Evolutionary conservation across 1,284 basidiomycete genomes (phyloP), one percentile per base, ranked within the genome.

Genomic region (Heterobasidion occidentale): DNA sequence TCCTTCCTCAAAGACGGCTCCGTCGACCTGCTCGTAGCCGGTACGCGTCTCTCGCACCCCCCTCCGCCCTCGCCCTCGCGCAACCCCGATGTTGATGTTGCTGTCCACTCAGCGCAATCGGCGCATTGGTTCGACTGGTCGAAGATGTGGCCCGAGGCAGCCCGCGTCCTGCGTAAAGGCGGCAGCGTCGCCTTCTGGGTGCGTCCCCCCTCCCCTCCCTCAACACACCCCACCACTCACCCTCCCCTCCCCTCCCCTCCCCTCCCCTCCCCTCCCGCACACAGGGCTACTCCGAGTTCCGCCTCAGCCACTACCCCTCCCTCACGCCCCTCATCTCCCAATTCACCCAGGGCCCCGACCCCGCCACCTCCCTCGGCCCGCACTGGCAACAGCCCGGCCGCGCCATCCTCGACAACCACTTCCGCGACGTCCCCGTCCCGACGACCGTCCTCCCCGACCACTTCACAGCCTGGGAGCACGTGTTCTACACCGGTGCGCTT

Each of bases 51-150:
- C n/a, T n/a, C n/a, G n/a, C n/a, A n/a, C n/a, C n/a, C n/a, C n/a
- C n/a, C n/a, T n/a, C n/a, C n/a, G n/a, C n/a, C n/a, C n/a, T n/a
- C n/a, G n/a, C n/a, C n/a, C n/a, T n/a, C n/a, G n/a, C n/a, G n/a
- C n/a, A n/a, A n/a, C n/a, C n/a, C n/a, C n/a, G n/a, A n/a, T n/a
- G n/a, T n/a, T n/a, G n/a, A n/a, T n/a, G n/a, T n/a, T n/a, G n/a
- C n/a, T n/a, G n/a, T n/a, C n/a, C n/a, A n/a, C n/a, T n/a, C 20
- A 88, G 90, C 88, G 1, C 92, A 94, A 70, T 84, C 92, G 0
- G 84, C 85, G 0, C 92, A 96, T 67, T 94, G 92, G 92, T 94
- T 94, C 66, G 77, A 93, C 64, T 90, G 88, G 77, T 65, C 69
- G 3, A 78, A 75, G 58, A 75, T 88, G 7, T 94, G 92, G 88